Evolutionary conservation across 2,329 filamentous ascomycete species (phyloP).

Genomic region (Pezizomycotina sp.): DNA sequence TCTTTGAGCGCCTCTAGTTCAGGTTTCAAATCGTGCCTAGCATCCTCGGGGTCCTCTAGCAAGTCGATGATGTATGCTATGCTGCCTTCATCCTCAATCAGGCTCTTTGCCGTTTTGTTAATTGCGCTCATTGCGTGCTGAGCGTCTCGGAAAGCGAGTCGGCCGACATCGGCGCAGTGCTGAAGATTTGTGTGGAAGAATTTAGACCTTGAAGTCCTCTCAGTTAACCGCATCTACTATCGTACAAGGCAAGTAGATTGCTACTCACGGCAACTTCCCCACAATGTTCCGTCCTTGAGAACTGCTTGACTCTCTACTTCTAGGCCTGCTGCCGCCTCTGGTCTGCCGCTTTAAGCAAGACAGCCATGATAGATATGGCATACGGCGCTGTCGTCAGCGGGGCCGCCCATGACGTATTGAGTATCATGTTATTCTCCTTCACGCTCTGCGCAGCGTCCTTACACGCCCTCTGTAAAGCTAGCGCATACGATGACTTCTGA

Average conservation of each 20-base stretch:
- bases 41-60: constrained; percentile 1
- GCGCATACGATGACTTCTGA: too few relatives aligned
- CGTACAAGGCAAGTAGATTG: neutral
- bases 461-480: too few relatives aligned
- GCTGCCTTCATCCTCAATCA: neutral
- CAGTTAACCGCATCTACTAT: neutral
- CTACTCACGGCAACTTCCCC: constrained; percentile 1
- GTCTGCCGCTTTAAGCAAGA: constrained; percentile 1
- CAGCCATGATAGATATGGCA: neutral
- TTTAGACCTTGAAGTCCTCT: neutral
- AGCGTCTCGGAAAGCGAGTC: neutral
- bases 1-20: neutral
- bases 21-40: neutral
- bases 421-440: too few relatives aligned
- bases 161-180: constrained; percentile 1
- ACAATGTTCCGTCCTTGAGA: neutral
- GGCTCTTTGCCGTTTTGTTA: neutral
- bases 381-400: neutral
- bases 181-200: constrained; percentile 2
- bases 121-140: neutral
- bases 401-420: too few relatives aligned
- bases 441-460: too few relatives aligned
- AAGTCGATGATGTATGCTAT: neutral
- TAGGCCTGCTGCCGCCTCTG: constrained; percentile 1
- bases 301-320: neutral